Base-by-base conservation (phyloP, 306 rosid species). In the Rosa lucieae region DNA sequence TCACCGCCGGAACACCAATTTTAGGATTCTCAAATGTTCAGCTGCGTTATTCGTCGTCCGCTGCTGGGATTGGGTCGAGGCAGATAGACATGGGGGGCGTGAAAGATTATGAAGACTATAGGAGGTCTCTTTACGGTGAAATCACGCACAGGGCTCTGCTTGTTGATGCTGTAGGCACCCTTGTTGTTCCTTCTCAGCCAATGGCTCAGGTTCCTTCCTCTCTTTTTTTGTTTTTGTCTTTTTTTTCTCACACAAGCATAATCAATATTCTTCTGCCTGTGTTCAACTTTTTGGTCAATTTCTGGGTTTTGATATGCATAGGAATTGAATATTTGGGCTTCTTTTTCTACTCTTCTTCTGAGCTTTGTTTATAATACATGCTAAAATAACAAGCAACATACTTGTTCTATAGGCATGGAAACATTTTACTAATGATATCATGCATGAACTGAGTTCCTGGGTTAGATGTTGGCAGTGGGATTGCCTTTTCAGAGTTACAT, bases 141-240 rank as follows among this genome's bases (percentile, higher is more conserved):
- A 92, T 95, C 81, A 92, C 95, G 11, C 97, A 95, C 84, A 95
- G 89, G 81, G 99, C 99, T 29, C 77, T 95, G 77, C 85, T 95
- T 14, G 99, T 95, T 82, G 99, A 95, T 78, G 98, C 98, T 11
- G 98, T 93, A 61, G 99, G 99, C 44, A 95, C 99, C 6, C 98
- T 95, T 79, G 84, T 95, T 70, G 74, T 95, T 76, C 99, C 99
- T 58, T 95, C 99, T 82, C 99, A 95, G 81, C 99, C 99, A 72
- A 95, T 89, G 92, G 98, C 99, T 44, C 91, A 92, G 98, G 99
- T 94, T 8, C 43, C 32, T 72, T 46, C 66, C 67, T 32, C 35
- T 32, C 35, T 32, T 32, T 32, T 32, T 32, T 32, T 32, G 2
- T 32, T 32, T 32, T 32, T 32, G 35, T 1, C 35, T 26, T 32